Percentiles rank a stretch among this genome's conserved stretches.
Conservation (phyloP, 768 basidiomycete genomes). For the Suillus sp. region DNA sequence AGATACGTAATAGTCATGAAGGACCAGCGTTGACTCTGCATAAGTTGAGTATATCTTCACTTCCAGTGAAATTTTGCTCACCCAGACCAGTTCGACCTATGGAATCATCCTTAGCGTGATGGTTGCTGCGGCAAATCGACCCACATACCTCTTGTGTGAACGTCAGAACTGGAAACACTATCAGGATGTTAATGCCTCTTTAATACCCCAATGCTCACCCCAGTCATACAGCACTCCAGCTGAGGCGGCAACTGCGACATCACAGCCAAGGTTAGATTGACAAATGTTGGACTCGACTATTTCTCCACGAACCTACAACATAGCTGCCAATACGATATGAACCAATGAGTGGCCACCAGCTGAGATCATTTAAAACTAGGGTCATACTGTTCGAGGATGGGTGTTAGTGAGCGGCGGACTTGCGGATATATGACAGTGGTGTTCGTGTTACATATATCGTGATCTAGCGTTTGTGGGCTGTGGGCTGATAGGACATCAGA, state of each 20-base stretch:
- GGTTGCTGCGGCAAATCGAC: neutral
- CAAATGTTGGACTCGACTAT: neutral
- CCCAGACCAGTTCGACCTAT: neutral
- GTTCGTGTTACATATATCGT: neutral
- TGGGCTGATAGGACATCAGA: too few species aligned
- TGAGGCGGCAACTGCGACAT: neutral
- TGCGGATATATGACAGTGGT: neutral
- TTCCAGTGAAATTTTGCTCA: neutral
- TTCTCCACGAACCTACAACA: neutral
- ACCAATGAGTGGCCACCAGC: neutral
- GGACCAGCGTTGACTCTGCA: neutral
- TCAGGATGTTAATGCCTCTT: neutral
- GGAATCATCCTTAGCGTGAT: neutral
- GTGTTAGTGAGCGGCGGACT: neutral
- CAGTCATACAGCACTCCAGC: neutral
- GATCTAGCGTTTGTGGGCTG: neutral
- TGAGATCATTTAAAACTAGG: neutral
- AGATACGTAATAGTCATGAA: neutral
- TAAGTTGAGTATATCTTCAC: neutral
- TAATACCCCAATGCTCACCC: neutral
- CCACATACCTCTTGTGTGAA: neutral
- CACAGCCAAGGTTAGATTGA: neutral
- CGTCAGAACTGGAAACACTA: neutral
- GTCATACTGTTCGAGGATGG: neutral
- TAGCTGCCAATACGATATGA: neutral